These are phyloP conservation scores for Euclidium syriacum DNA, from an alignment of 345 rosid species.

Conservation along the genomic window DNA sequence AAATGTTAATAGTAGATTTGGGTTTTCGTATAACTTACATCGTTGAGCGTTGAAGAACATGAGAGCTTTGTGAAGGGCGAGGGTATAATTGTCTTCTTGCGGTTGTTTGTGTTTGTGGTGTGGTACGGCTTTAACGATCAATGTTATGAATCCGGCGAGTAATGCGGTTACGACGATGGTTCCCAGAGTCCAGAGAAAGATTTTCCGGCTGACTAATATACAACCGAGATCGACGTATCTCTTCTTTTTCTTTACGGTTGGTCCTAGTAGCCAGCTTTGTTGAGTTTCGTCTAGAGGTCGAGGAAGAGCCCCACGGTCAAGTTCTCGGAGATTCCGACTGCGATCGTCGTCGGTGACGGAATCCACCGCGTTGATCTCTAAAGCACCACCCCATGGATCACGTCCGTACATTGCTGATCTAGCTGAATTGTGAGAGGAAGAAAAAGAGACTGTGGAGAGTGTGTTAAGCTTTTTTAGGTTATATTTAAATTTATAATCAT, in stretches of 20 bases:
- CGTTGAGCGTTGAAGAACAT: constrained; percentile 90
- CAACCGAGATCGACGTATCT: constrained; percentile 90
- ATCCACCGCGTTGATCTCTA: constrained; percentile 83
- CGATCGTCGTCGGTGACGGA: constrained; percentile 85
- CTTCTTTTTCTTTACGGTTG: constrained; percentile 76
- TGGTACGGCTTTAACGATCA: constrained; percentile 67
- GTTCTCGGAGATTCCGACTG: constrained; percentile 73
- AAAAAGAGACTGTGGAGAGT: not conserved
- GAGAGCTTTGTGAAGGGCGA: constrained; percentile 79
- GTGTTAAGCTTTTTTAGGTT: too few species aligned
- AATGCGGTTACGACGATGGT: constrained; percentile 41
- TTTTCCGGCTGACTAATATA: constrained; percentile 81
- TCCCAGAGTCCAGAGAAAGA: constrained; percentile 89
- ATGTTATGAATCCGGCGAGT: constrained; percentile 58
- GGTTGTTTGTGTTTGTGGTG: constrained; percentile 45
- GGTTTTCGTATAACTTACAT: too few species aligned
- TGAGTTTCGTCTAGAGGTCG: constrained; percentile 85
- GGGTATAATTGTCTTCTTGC: constrained; percentile 74
- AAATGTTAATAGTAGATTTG: too few species aligned
- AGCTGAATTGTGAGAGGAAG: not conserved
- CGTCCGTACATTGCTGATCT: constrained; percentile 71
- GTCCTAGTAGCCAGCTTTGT: constrained; percentile 94
- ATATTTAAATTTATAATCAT: too few species aligned
- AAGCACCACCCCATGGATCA: constrained; percentile 93
- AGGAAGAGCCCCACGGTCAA: constrained; percentile 60